Evolutionary conservation across 179 eudicot genomes (phyloP), one percentile per base, ranked within the genome.

Genomic region (Silene coronaria): DNA sequence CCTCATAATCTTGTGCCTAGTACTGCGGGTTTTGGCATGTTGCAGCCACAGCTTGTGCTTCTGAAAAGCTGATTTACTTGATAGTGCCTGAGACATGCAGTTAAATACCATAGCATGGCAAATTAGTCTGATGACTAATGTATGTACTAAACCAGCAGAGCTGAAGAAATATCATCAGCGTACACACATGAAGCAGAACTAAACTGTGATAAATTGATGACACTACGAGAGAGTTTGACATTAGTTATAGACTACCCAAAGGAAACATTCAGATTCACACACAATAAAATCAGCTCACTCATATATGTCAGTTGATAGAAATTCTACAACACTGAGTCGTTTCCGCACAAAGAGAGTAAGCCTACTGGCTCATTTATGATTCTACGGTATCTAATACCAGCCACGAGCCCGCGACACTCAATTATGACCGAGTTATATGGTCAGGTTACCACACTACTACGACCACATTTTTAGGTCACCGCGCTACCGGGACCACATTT

Each of bases 21-120:
- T 97, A 83, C 98, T 90, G 58, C 96, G 97, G 62, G 98, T 93
- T 88, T 91, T 93, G 70, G 98, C 98, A 87, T 93, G 91, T 66
- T 89, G 88, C 75, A 93, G 72, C 98, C 97, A 93, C 87, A 87
- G 87, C 77, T 86, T 90, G 79, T 93, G 97, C 86, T 88, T 89
- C 82, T 91, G 88, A 75, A 89, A 90, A 77, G 97, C 96, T 77
- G 89, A 85, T 81, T 88, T 91, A 84, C 89, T 89, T 13, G 98
- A 91, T 67, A 93, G 97, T 30, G 96, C 92, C 98, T 93, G 84
- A 65, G 32, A 60, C 62, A 76, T 53, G 32, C 46, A 28, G 42
- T 14, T 28, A 57, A 28, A 58, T 4, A 72, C 5, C 46, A 72
- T 19, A 70, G 67, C 51, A 60, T 73, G 53, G 10, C 13, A 38